These are phyloP conservation scores for Gomphus sp. DNA, from an alignment of 1,284 basidiomycete species.

Conservation along the genomic window DNA sequence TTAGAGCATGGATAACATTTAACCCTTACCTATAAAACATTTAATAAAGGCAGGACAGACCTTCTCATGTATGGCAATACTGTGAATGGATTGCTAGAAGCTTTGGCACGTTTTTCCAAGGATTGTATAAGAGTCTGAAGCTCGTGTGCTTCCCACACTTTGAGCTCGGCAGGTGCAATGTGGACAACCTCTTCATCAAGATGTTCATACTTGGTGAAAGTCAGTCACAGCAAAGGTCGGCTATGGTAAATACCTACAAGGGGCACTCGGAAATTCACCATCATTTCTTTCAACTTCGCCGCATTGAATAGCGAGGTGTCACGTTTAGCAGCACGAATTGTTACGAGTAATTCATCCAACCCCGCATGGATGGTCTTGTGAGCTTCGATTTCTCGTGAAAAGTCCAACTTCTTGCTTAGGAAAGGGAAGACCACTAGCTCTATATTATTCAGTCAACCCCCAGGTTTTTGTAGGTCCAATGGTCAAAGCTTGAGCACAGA, in stretches of 20 bases:
- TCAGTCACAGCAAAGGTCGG: not conserved
- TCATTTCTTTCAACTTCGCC: slow-evolving; percentile 17
- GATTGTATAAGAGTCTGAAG: slow-evolving; percentile 19
- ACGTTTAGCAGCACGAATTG: slow-evolving; percentile 18
- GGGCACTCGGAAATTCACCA: slow-evolving; percentile 20
- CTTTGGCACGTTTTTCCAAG: slow-evolving; percentile 23
- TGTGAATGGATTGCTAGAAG: slow-evolving; percentile 23
- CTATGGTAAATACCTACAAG: slow-evolving; percentile 19
- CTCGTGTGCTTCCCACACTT: slow-evolving; percentile 23
- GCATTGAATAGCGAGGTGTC: slow-evolving; percentile 24
- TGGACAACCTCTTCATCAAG: slow-evolving; percentile 28
- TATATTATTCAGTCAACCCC: slow-evolving; percentile 7
- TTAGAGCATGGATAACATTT: not conserved
- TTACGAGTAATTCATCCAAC: slow-evolving; percentile 21
- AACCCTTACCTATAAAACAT: not conserved
- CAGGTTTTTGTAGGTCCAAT: no score
- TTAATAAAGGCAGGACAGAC: slow-evolving; percentile 15
- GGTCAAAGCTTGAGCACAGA: not conserved
- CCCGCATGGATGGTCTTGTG: slow-evolving; percentile 25
- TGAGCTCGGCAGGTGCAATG: slow-evolving; percentile 22
- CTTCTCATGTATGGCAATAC: slow-evolving; percentile 28
- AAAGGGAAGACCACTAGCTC: slow-evolving; percentile 28
- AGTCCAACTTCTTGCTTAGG: slow-evolving; percentile 27
- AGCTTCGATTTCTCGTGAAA: slow-evolving; percentile 25
- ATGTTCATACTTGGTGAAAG: slow-evolving; percentile 21